These are phyloP conservation scores for Tuber calosporum DNA, from an alignment of 495 filamentous ascomycete species.

Conservation along the genomic window DNA sequence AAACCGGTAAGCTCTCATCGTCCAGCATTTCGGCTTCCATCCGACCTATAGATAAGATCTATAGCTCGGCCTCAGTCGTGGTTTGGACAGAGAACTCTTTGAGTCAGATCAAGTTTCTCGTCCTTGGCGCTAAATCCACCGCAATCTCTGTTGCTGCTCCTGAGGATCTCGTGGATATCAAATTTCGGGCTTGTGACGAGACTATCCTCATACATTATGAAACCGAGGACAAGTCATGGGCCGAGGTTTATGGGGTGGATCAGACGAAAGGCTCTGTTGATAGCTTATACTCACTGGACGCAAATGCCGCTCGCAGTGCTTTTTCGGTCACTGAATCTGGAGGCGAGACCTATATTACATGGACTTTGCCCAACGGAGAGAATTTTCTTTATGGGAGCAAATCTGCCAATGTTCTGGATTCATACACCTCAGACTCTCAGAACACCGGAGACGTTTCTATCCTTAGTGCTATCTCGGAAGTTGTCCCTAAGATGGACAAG, in stretches of 20 bases:
- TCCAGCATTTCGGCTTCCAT: conserved; percentile 17
- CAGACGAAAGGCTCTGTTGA: conserved; percentile 56
- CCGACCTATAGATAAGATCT: conserved; percentile 9
- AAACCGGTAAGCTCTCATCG: conserved; percentile 16
- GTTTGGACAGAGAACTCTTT: conserved; percentile 34
- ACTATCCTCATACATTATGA: conserved; percentile 79
- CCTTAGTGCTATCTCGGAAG: conserved; percentile 71
- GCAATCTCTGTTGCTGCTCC: conserved; percentile 42
- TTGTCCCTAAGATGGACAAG: conserved; percentile 58
- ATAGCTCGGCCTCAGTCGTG: conserved; percentile 19
- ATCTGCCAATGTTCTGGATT: conserved; percentile 17
- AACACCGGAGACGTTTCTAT: conserved; percentile 42
- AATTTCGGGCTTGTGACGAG: conserved; percentile 66
- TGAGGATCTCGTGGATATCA: conserved; percentile 58
- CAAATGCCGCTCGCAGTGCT: conserved; percentile 60
- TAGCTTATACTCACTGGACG: conserved; percentile 65
- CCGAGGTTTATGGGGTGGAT: conserved; percentile 79
- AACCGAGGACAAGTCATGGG: conserved; percentile 63
- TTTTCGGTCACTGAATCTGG: conserved; percentile 71
- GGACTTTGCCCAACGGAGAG: conserved; percentile 34
- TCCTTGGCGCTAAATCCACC: conserved; percentile 14
- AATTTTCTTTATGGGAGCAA: conserved; percentile 25
- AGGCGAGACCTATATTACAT: conserved; percentile 79
- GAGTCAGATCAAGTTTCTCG: conserved; percentile 25
- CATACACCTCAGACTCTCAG: conserved; percentile 37